Base-by-base conservation (phyloP, 1,139 yeast genomes). In the Blastobotrys elegans region DNA sequence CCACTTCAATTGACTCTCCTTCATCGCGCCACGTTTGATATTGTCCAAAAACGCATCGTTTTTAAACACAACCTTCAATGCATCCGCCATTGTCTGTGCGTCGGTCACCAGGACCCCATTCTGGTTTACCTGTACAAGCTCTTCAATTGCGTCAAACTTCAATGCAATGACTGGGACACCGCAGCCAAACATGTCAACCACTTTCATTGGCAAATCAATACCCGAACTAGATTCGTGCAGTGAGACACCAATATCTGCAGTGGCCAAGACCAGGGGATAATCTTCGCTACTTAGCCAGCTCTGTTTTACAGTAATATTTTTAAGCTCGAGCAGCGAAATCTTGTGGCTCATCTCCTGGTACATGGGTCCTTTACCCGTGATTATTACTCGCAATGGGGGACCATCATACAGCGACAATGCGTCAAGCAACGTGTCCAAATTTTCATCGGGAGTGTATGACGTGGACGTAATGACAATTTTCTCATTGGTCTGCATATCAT, bases 301-400 rank as follows among this genome's bases (percentile, higher is more conserved):
- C 27, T 84, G 76, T 50, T 73, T 74, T 4, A 90, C 71, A 0
- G 71, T 61, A 5, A 89, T 76, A 14, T n/a, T 20, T 24, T 32
- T 34, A 40, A 59, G 51, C 10, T 50, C 48, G 10, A 66, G 55
- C 20, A 52, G 44, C 14, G 61, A 56, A 21, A 77, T 68, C 10
- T 66, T 60, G 4, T 67, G 56, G 1, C 82, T 79, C 46, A 71
- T 68, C n/a, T 70, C 58, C 4, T 76, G 60, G 53, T 78, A 79
- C 67, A 86, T 62, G 0, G 98, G 98, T 0, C 99, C 99, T 62
- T 90, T 92, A 0, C 99, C 99, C 0, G 99, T 94, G 20, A 94
- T 83, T 20, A 90, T 68, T 47, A 88, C 76, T 32, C 80, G 66
- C 1, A 92, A 57, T 0, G 47, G 43, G 11, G 27, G 31, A 6